A percentile compares a stretch with the other conserved stretches of the same genome.
These are phyloP conservation scores for Geosmithia putterillii DNA, from an alignment of 2,329 filamentous ascomycete species.

Conservation along the genomic window DNA sequence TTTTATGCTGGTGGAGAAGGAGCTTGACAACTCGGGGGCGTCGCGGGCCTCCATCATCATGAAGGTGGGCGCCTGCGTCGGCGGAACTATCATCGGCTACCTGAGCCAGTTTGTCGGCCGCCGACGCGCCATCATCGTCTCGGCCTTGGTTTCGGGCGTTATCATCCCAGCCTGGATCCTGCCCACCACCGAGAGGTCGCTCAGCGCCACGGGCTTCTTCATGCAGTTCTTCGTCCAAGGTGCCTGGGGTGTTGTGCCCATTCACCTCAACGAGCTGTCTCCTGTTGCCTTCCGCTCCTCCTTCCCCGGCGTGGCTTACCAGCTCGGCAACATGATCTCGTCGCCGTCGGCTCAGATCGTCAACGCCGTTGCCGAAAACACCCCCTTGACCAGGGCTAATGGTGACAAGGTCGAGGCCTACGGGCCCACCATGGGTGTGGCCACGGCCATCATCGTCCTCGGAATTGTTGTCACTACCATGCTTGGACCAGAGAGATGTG, in stretches of 20 bases:
- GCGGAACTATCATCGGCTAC: conserved; percentile 63
- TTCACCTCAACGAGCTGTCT: conserved; percentile 63
- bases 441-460: conserved; percentile 61
- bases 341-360: conserved; percentile 66
- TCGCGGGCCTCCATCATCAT: conserved; percentile 70
- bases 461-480: conserved; percentile 58
- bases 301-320: conserved; percentile 61
- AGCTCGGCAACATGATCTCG: conserved; percentile 64
- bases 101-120: conserved; percentile 64
- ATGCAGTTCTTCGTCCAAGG: conserved; percentile 58
- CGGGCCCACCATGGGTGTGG: conserved; percentile 63
- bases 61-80: conserved; percentile 67
- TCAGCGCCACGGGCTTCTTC: conserved; percentile 55
- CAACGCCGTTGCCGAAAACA: conserved; percentile 57
- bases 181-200: conserved; percentile 41
- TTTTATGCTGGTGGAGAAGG: conserved; percentile 64
- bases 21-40: conserved; percentile 48
- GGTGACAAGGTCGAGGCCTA: conserved; percentile 56
- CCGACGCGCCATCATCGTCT: conserved; percentile 51
- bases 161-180: conserved; percentile 63
- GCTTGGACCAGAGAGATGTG: conserved; percentile 63
- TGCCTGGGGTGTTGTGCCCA: conserved; percentile 56
- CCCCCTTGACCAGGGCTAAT: conserved; percentile 33
- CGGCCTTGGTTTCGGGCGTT: conserved; percentile 44
- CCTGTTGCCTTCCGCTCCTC: conserved; percentile 58